Base-by-base conservation (phyloP, 352 stramenopile species). In the Globisporangium mamillatum region DNA sequence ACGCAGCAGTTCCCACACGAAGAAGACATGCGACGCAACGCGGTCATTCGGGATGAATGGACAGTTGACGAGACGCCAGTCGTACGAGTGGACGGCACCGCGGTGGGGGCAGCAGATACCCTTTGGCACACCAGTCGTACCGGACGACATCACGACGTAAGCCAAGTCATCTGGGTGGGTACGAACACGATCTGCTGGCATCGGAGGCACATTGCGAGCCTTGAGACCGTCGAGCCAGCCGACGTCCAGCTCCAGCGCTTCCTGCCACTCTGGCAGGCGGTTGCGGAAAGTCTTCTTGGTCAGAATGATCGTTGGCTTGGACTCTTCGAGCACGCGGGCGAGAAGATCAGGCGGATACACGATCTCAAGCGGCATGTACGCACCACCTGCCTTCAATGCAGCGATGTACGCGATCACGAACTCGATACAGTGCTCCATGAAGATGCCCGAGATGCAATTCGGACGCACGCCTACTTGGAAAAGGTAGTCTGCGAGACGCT, bases 11-110 rank as follows among this genome's bases (percentile, higher is more conserved):
- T 98, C 95, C 95, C 95, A 98, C 3, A 98, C 91, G 67, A 98
- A 98, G 72, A 98, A 98, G 22, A 98, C 92, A 68, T 97, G 94
- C 57, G 88, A 97, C 27, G 92, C 93, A 59, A 97, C 91, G 54
- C 85, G 79, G 34, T 97, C 86, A 46, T 94, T 79, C 48, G 82
- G 76, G 27, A 86, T 74, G 57, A 83, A 91, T 12, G 85, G 81
- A 16, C 83, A 92, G 58, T 91, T 79, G n/a, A 79, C 81, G 14
- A 95, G 79, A 1, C 92, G 91, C 82, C 93, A 97, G 60, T 95
- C 63, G 74, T 98, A 98, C 16, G 91, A 98, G 74, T 97, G 91
- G 14, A 97, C 90, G 6, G 93, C 90, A 29, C 91, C 92, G 34
- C 94, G 89, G 74, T 98, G 94, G 14, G 93, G 93, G 62, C 92